Conservation (phyloP, 495 filamentous ascomycete genomes). For the Talaromyces adpressus region DNA sequence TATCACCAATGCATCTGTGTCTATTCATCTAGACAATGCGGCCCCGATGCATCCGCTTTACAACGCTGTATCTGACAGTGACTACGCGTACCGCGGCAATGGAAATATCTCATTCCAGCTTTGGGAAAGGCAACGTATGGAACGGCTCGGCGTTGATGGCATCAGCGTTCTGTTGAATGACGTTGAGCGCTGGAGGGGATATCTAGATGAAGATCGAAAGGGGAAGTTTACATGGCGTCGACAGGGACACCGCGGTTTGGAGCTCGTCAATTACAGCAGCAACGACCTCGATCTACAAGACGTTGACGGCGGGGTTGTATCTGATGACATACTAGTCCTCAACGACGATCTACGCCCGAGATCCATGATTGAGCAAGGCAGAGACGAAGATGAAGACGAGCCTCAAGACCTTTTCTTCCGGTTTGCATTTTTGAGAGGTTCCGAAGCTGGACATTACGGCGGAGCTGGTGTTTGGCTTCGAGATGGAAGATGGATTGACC, state of each 20-base stretch:
- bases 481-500: slow-evolving; percentile 60
- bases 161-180: slow-evolving; percentile 90
- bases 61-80: slow-evolving; percentile 5
- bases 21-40: slow-evolving; percentile 24
- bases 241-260: slow-evolving; percentile 35
- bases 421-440: slow-evolving; percentile 73
- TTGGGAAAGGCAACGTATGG: slow-evolving; percentile 35
- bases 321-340: not conserved
- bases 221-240: slow-evolving; percentile 43
- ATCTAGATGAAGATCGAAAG: slow-evolving; percentile 37
- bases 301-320: not conserved
- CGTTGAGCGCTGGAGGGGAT: slow-evolving; percentile 74
- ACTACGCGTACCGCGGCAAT: slow-evolving; percentile 25
- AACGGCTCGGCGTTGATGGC: slow-evolving; percentile 70
- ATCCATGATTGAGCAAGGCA: not conserved
- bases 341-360: not conserved
- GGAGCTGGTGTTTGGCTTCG: slow-evolving; percentile 70
- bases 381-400: slow-evolving; percentile 24
- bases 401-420: slow-evolving; percentile 69
- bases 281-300: not conserved
- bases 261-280: slow-evolving; percentile 18
- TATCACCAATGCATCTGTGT: slow-evolving; percentile 43
- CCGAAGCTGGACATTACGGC: slow-evolving; percentile 65
- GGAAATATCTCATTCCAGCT: slow-evolving; percentile 55
- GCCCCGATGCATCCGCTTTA: slow-evolving; percentile 27